Evolutionary conservation across 345 rosid genomes (phyloP).

Genomic region (Psidium guajava): DNA sequence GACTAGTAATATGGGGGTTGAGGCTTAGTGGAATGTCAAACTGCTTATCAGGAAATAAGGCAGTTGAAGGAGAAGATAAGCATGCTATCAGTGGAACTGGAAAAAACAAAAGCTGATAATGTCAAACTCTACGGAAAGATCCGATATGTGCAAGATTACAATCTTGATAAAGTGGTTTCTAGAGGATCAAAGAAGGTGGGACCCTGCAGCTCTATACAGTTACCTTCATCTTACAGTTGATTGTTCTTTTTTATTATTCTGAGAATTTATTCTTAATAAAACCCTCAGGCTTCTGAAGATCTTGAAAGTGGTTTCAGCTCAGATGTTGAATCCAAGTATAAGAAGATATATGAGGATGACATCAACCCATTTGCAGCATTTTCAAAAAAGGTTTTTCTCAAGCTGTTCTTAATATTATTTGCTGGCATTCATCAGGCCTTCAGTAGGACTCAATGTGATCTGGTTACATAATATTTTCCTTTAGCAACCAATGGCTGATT

Average conservation of each 20-base stretch:
- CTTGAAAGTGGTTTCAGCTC: slow-evolving; percentile 88
- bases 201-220: not conserved
- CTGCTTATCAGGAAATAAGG: slow-evolving; percentile 61
- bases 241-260: not conserved
- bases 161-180: slow-evolving; percentile 83
- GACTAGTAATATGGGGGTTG: not conserved
- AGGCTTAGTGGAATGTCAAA: not conserved
- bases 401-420: not conserved
- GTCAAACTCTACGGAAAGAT: slow-evolving; percentile 95
- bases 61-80: slow-evolving; percentile 84
- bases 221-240: not conserved
- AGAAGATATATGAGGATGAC: slow-evolving; percentile 95
- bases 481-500: not conserved
- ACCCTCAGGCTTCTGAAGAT: slow-evolving; percentile 66
- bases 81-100: slow-evolving; percentile 56
- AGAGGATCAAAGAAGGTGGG: slow-evolving; percentile 90
- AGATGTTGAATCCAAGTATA: slow-evolving; percentile 94
- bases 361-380: slow-evolving; percentile 98
- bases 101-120: slow-evolving; percentile 90
- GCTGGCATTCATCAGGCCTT: not conserved
- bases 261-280: not conserved
- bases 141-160: slow-evolving; percentile 94
- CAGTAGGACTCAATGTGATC: not conserved
- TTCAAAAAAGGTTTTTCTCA: slow-evolving; percentile 60
- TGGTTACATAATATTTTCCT: not conserved